phyloP scores from a whole-genome alignment of 306 rosid species.

The Psophocarpus tetragonolobus region DNA sequence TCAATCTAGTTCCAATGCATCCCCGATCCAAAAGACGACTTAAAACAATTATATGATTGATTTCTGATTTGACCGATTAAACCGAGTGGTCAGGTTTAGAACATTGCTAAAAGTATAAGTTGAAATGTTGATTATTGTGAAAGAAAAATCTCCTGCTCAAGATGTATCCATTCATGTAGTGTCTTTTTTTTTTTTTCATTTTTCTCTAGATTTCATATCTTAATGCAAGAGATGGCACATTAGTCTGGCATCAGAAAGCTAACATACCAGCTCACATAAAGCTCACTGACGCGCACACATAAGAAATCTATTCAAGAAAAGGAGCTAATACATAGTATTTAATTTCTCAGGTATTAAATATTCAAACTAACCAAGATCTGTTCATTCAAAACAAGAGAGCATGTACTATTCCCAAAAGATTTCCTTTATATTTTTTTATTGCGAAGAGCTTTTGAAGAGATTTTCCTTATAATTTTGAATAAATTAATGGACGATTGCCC shows the following conservation, averaged over 20 bases:
- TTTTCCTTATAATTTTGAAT: not conserved
- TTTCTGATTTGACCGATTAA: too few relatives aligned
- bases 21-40: too few relatives aligned
- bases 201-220: not conserved
- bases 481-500: not conserved
- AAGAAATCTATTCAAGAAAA: not conserved
- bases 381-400: not conserved
- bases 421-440: not conserved
- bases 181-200: not conserved
- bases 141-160: too few relatives aligned
- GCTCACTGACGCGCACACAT: not conserved
- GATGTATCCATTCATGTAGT: not conserved
- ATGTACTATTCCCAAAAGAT: conserved; percentile 5
- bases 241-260: conserved; percentile 17
- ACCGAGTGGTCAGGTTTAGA: too few relatives aligned
- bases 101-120: too few relatives aligned
- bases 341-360: not conserved
- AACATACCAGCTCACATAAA: conserved; percentile 11
- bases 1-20: too few relatives aligned
- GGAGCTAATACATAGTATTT: not conserved
- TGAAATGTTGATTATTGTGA: too few relatives aligned
- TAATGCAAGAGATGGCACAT: not conserved
- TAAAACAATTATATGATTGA: too few relatives aligned
- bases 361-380: not conserved
- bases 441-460: not conserved